Base-by-base conservation (phyloP, 495 filamentous ascomycete species). In the Hypoxylon intermedium region DNA sequence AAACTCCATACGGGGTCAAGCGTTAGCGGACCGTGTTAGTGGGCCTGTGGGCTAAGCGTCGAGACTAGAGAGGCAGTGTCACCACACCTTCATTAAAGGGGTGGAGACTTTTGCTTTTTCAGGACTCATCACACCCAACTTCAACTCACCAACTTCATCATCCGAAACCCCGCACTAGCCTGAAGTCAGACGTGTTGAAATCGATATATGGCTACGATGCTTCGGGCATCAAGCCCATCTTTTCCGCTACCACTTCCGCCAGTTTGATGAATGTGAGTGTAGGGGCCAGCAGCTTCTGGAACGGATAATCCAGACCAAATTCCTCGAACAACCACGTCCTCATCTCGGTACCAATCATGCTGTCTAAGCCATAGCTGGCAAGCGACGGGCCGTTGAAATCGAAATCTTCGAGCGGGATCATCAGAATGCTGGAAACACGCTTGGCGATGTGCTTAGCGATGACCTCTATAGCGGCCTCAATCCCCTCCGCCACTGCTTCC, bases 301-400 rank as follows among this genome's bases (percentile, higher is more conserved):
- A 77, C 11, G 70, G 57, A 42, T 74, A 68, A 46, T 79, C 72
- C 26, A 78, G 26, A 5, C 55, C 63, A 47, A 72, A 69, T 18
- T 74, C 65, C 62, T 75, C 73, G 63, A 74, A 76, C 3, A 76
- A 19, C 77, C 75, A 79, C 15, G 62, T 76, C 6, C 75, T 56
- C 20, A 80, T 44, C 65, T 80, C 77, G 0, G 70, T 68, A 7
- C 68, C 73, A 45, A 79, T 72, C 77, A 80, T 76, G 62, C 68
- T 74, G 48, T 80, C 75, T n/a, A 80, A 19, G 15, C 76, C 77
- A 49, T 76, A 78, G 19, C 45, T 54, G 3, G 65, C 71, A 24
- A 79, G 36, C 1, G 73, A 68, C 18, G 50, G 42, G 13, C 58
- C 65, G 1, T 51, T 43, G 2, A 65, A 34, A 15, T 73, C 58